Percentiles rank a stretch among this genome's conserved stretches.
Evolutionary conservation across 129 eudicot genomes (phyloP).

Genomic region (Flaveria sonorensis): DNA sequence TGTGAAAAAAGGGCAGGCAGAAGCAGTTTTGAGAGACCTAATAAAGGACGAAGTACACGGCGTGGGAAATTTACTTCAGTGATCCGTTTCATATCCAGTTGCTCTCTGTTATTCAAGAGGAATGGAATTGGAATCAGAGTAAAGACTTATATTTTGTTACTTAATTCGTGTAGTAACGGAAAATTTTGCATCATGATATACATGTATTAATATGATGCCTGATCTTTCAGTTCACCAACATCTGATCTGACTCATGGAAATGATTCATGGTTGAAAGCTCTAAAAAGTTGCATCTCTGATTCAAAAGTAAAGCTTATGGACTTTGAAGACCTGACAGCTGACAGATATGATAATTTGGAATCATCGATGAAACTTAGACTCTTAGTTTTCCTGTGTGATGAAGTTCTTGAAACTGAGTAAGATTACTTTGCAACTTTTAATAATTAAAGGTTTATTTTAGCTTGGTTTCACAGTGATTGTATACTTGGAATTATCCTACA

Average conservation of each 20-base stretch:
- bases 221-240: conserved; percentile 43
- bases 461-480: neutral
- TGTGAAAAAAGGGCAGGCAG: conserved; percentile 72
- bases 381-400: conserved; percentile 67
- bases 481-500: conserved; percentile 26
- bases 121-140: conserved; percentile 45
- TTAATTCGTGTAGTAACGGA: neutral
- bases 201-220: conserved; percentile 11
- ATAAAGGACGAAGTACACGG: conserved; percentile 52
- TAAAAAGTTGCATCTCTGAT: conserved; percentile 57
- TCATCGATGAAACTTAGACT: conserved; percentile 68
- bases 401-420: conserved; percentile 82
- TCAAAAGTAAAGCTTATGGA: conserved; percentile 46
- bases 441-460: neutral
- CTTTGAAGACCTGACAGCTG: conserved; percentile 38
- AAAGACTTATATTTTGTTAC: conserved; percentile 29
- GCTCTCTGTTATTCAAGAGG: conserved; percentile 57
- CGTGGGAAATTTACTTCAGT: conserved; percentile 61
- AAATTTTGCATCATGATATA: neutral
- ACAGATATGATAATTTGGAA: conserved; percentile 53
- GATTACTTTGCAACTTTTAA: conserved; percentile 17
- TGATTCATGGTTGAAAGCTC: conserved; percentile 59
- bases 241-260: conserved; percentile 46
- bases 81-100: conserved; percentile 66
- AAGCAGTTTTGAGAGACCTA: conserved; percentile 63